A percentile compares a stretch with the other conserved stretches of the same genome.
Evolutionary conservation across 371 early-diverging fungal genomes (phyloP).

Genomic region (Mortierella sp.): DNA sequence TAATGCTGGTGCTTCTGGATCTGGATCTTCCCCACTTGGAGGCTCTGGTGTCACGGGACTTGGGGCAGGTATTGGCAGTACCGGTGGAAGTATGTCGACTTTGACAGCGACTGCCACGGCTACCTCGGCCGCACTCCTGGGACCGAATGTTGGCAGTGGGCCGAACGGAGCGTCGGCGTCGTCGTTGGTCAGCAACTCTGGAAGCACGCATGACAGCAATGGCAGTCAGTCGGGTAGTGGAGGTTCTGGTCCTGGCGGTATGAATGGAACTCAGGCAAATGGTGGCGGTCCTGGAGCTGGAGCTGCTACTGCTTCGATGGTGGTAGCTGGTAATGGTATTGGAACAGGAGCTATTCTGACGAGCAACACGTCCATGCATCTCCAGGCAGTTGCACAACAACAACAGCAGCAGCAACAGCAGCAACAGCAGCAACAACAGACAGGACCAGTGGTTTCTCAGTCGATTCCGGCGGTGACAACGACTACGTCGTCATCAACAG

Average conservation of each 20-base stretch:
- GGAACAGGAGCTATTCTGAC: not conserved
- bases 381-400: not conserved
- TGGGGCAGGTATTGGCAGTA: conserved; percentile 1
- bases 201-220: conserved; percentile 17
- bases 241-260: conserved; percentile 1
- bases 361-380: not conserved
- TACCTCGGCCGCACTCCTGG: not conserved
- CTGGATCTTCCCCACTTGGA: not conserved
- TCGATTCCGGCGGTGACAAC: not conserved
- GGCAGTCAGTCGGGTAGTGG: conserved; percentile 17
- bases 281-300: not conserved
- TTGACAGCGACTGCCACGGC: not conserved
- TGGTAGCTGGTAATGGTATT: not conserved
- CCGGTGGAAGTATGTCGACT: not conserved
- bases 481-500: not conserved
- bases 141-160: conserved; percentile 30
- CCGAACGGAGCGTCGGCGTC: conserved; percentile 38
- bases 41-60: not conserved
- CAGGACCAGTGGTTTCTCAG: not conserved
- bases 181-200: conserved; percentile 36
- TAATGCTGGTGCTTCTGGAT: not conserved
- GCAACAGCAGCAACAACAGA: conserved; percentile 5
- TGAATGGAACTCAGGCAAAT: not conserved
- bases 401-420: conserved; percentile 7
- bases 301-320: not conserved